Evolutionary conservation across 768 basidiomycete species (phyloP).

Genomic region (Lactarius sp.): DNA sequence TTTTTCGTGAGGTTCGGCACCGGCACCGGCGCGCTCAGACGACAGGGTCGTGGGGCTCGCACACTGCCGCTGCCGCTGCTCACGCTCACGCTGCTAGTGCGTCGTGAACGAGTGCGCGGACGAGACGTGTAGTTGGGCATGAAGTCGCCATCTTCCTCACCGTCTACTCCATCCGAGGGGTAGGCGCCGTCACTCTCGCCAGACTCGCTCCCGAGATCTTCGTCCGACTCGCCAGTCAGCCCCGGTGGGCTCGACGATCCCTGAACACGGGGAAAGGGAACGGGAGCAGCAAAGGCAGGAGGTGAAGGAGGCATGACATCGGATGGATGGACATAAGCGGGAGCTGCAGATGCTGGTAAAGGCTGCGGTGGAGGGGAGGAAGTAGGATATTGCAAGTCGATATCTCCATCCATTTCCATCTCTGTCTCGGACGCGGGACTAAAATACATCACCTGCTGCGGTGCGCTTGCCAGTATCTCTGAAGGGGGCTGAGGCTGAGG

Average conservation of each 20-base stretch:
- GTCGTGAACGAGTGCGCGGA: conserved; percentile 19
- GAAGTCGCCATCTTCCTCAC: conserved; percentile 23
- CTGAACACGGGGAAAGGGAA: conserved; percentile 13
- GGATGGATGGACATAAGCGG: conserved; percentile 16
- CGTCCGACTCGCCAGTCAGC: conserved; percentile 20
- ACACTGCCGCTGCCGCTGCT: conserved; percentile 19
- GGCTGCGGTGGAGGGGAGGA: conserved; percentile 4
- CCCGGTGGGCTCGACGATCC: conserved; percentile 25
- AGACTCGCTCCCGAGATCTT: conserved; percentile 20
- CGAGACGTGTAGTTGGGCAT: conserved; percentile 1
- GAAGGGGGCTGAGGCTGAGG: conserved; percentile 2
- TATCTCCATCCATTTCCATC: conserved; percentile 16
- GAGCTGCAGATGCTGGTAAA: neutral
- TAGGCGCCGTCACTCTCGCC: conserved; percentile 24
- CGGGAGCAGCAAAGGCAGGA: neutral
- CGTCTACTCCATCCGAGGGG: conserved; percentile 10
- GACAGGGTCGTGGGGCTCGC: conserved; percentile 28
- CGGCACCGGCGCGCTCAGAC: conserved; percentile 55
- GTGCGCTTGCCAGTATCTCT: conserved; percentile 3
- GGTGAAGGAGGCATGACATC: conserved; percentile 22
- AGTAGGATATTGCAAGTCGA: conserved; percentile 6
- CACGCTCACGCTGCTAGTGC: conserved; percentile 21
- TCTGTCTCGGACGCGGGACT: conserved; percentile 12
- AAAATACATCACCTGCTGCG: conserved; percentile 16
- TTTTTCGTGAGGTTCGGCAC: conserved; percentile 79